phyloP scores from a whole-genome alignment of 169 alveolate genomes.

The Eimeria tenella region DNA sequence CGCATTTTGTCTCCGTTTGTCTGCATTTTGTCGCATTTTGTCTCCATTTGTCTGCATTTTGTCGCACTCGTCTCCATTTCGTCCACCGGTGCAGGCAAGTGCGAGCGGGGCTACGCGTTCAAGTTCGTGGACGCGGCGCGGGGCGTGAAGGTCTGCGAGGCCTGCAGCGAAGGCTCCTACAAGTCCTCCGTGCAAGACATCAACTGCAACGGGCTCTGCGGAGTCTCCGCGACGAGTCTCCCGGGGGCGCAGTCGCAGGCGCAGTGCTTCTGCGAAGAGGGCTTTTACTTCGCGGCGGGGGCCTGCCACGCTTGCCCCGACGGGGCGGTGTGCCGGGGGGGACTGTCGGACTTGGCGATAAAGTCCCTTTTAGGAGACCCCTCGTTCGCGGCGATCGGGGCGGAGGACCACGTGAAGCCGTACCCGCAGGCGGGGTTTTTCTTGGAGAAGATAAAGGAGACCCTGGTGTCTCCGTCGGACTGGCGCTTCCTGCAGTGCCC shows the following conservation, averaged over 20 bases:
- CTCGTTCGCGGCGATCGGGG: slow-evolving; percentile 78
- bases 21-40: too few relatives aligned
- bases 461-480: slow-evolving; percentile 86
- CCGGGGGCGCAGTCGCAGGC: slow-evolving; percentile 87
- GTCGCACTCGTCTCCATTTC: too few relatives aligned
- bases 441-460: slow-evolving; percentile 83
- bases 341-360: slow-evolving; percentile 80
- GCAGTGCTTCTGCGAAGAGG: slow-evolving; percentile 89
- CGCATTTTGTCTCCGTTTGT: too few relatives aligned
- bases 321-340: slow-evolving; percentile 90
- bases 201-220: slow-evolving; percentile 87
- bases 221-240: slow-evolving; percentile 87
- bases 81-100: too few relatives aligned
- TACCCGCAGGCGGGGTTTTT: slow-evolving; percentile 87
- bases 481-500: slow-evolving; percentile 91
- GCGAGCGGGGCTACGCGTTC: slow-evolving; percentile 88
- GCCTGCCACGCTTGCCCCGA: slow-evolving; percentile 88
- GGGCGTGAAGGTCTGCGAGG: slow-evolving; percentile 82
- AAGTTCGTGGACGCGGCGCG: slow-evolving; percentile 18
- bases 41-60: too few relatives aligned
- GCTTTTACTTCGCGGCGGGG: slow-evolving; percentile 87
- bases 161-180: slow-evolving; percentile 89
- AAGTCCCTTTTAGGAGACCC: slow-evolving; percentile 66
- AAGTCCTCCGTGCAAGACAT: slow-evolving; percentile 89
- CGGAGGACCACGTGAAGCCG: slow-evolving; percentile 88